Conservation (phyloP, 1,284 basidiomycete species). For the Melampsora americana region DNA sequence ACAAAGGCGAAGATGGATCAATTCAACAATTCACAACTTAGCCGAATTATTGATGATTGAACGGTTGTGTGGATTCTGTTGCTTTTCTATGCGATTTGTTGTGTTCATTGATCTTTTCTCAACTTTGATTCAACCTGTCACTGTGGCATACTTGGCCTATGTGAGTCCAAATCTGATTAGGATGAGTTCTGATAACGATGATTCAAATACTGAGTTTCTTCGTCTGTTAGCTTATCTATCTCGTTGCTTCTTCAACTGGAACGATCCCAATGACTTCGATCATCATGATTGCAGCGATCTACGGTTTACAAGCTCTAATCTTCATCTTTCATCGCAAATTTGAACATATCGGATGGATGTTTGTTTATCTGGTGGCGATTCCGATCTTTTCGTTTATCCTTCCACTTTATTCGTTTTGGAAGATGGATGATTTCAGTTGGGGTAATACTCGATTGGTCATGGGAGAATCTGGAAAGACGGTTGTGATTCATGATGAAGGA, state of each 20-base stretch:
- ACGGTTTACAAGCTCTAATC: constrained; percentile 62
- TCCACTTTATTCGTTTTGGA: constrained; percentile 96
- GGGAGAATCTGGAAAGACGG: constrained; percentile 90
- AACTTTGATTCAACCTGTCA: constrained; percentile 83
- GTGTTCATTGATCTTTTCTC: constrained; percentile 84
- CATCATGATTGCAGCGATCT: constrained; percentile 86
- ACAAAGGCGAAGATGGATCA: constrained; percentile 98
- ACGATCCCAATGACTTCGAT: constrained; percentile 63
- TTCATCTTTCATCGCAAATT: constrained; percentile 54
- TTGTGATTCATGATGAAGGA: constrained; percentile 93
- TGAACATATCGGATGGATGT: constrained; percentile 72
- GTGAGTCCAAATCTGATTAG: constrained; percentile 60
- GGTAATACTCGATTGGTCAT: constrained; percentile 89
- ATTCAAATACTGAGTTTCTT: not conserved
- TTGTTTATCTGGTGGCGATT: constrained; percentile 89
- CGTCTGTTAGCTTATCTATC: constrained; percentile 32
- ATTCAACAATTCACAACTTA: constrained; percentile 96
- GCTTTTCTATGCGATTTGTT: constrained; percentile 97
- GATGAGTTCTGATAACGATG: not conserved
- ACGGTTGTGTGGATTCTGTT: constrained; percentile 54
- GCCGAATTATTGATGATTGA: constrained; percentile 71
- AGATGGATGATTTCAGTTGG: constrained; percentile 71
- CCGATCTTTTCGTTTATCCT: constrained; percentile 88
- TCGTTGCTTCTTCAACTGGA: constrained; percentile 49
- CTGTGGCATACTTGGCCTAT: constrained; percentile 70